Evolutionary conservation across 2,329 filamentous ascomycete species (phyloP).

Genomic region (Epichloe elymi): DNA sequence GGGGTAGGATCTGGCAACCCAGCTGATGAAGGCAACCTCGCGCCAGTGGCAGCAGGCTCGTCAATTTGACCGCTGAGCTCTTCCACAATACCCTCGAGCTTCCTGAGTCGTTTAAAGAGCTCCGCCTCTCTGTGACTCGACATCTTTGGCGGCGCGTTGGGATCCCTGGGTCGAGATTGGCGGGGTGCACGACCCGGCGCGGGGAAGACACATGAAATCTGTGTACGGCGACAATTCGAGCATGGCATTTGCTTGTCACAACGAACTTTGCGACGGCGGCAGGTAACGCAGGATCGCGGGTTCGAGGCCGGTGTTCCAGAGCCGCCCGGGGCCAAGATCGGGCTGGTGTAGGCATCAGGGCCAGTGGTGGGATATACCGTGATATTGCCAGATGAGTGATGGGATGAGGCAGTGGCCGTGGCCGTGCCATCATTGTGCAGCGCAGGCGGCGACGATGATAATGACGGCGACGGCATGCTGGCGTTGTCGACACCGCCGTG

Average conservation of each 20-base stretch:
- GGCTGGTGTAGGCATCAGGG: conserved; percentile 23
- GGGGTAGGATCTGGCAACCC: conserved; percentile 16
- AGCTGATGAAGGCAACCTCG: conserved; percentile 17
- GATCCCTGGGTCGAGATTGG: conserved; percentile 50
- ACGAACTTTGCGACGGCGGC: conserved; percentile 51
- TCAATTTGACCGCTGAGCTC: conserved; percentile 53
- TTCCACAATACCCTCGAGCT: conserved; percentile 64
- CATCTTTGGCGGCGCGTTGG: conserved; percentile 45
- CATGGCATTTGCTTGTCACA: conserved; percentile 70
- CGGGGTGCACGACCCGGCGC: conserved; percentile 60
- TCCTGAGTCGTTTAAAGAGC: conserved; percentile 56
- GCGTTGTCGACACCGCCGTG: conserved; percentile 10
- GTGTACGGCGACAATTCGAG: conserved; percentile 57
- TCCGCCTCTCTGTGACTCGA: conserved; percentile 53
- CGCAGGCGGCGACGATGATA: conserved; percentile 9
- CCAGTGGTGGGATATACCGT: conserved; percentile 28
- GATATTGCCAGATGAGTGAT: conserved; percentile 19
- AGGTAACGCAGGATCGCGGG: conserved; percentile 37
- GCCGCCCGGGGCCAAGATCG: conserved; percentile 21
- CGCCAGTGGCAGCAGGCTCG: conserved; percentile 25
- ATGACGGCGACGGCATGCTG: conserved; percentile 11
- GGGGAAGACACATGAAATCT: conserved; percentile 62
- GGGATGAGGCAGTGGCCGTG: conserved; percentile 6
- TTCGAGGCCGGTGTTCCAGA: conserved; percentile 25
- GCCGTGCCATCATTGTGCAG: conserved; percentile 10